Conservation (phyloP, 2,329 filamentous ascomycete genomes). For the Cryphonectria carpinicola region DNA sequence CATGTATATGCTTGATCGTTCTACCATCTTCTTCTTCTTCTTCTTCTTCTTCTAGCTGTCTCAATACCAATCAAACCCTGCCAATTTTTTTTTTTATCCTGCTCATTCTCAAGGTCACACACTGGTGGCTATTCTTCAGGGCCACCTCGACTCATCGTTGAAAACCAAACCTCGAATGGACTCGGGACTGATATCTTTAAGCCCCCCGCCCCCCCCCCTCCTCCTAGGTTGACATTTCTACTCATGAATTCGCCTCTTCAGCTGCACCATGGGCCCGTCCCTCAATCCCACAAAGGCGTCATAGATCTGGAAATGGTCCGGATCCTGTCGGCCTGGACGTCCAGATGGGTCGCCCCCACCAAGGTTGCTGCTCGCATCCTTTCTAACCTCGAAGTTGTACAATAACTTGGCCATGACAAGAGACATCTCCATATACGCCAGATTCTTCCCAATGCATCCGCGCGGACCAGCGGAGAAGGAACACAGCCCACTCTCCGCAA, state of each 20-base stretch:
- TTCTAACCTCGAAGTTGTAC: conserved; percentile 13
- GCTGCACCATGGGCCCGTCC: conserved; percentile 16
- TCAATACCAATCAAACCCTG: background rate
- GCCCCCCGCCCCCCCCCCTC: too few relatives aligned
- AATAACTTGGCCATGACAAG: conserved; percentile 17
- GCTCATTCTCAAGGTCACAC: too few relatives aligned
- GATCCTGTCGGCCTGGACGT: conserved; percentile 6
- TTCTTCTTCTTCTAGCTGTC: background rate
- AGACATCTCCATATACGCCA: conserved; percentile 20
- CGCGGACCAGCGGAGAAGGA: conserved; percentile 18
- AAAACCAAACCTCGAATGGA: background rate
- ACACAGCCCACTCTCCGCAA: conserved; percentile 8
- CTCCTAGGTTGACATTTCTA: background rate
- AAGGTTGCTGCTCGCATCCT: background rate
- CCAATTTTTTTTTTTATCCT: too few relatives aligned
- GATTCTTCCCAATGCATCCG: conserved; percentile 20
- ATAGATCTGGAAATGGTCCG: conserved; percentile 9
- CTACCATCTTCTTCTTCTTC: too few relatives aligned
- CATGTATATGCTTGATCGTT: background rate
- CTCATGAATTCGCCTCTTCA: background rate
- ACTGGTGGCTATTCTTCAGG: background rate
- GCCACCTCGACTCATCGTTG: background rate
- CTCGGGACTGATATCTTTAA: background rate
- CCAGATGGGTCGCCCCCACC: conserved; percentile 14
- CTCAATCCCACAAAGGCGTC: conserved; percentile 13